Percentiles rank a stretch among this genome's conserved stretches.
These are phyloP conservation scores for Leccinum imitatum DNA, from an alignment of 768 basidiomycete genomes.

Conservation along the genomic window DNA sequence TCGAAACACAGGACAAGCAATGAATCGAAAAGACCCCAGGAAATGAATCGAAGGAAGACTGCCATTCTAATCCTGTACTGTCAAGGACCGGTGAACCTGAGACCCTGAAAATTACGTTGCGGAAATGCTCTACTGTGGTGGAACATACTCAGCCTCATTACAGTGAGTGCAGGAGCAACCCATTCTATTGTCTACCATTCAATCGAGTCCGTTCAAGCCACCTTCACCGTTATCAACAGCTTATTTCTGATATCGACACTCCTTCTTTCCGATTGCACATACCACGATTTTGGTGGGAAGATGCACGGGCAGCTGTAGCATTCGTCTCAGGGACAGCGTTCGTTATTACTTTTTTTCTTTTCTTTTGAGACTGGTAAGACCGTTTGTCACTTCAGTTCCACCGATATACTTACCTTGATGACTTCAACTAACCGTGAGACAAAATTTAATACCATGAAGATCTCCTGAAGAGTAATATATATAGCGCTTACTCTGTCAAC, in stretches of 20 bases:
- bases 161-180: not conserved
- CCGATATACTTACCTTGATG: not conserved
- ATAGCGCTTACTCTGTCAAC: too few relatives aligned
- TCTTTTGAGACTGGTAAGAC: not conserved
- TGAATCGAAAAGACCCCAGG: too few relatives aligned
- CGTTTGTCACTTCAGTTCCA: not conserved
- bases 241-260: constrained; percentile 11
- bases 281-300: constrained; percentile 24
- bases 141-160: too few relatives aligned
- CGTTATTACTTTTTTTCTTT: not conserved
- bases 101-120: too few relatives aligned
- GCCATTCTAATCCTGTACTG: too few relatives aligned
- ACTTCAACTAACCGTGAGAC: not conserved
- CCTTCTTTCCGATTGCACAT: constrained; percentile 14
- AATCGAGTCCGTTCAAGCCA: constrained; percentile 3
- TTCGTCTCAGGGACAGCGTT: not conserved
- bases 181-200: not conserved
- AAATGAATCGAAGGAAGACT: too few relatives aligned
- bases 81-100: too few relatives aligned
- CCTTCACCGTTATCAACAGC: not conserved
- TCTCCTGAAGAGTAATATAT: not conserved
- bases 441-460: not conserved
- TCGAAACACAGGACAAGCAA: too few relatives aligned
- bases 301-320: not conserved
- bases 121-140: too few relatives aligned